Conservation (phyloP, 805 yeast genomes). For the Kockiozyma suomiensis region DNA sequence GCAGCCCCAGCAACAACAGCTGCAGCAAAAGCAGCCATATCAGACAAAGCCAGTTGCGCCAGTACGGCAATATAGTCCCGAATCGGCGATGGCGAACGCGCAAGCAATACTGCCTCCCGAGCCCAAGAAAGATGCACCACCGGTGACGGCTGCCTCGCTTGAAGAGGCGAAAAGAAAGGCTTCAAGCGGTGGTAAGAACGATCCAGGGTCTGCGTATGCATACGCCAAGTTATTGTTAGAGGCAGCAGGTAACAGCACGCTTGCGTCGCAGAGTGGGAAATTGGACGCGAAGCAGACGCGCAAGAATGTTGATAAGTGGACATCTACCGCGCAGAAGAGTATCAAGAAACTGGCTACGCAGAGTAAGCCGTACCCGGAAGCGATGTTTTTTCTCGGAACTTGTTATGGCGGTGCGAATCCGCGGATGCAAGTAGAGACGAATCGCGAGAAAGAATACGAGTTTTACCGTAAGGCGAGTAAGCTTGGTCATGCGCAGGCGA, state of each 20-base stretch:
- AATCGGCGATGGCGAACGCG: conserved; percentile 28
- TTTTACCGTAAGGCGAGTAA: conserved; percentile 62
- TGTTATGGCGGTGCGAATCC: conserved; percentile 59
- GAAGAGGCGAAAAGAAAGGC: conserved; percentile 17
- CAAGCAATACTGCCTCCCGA: conserved; percentile 27
- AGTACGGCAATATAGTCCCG: conserved; percentile 30
- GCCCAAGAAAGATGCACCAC: neutral
- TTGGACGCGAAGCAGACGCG: conserved; percentile 50
- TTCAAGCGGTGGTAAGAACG: conserved; percentile 38
- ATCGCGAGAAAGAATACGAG: conserved; percentile 63
- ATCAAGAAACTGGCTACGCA: conserved; percentile 56
- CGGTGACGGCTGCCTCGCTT: conserved; percentile 14
- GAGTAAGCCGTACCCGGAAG: conserved; percentile 46
- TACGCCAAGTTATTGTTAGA: conserved; percentile 65
- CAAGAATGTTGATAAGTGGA: conserved; percentile 58
- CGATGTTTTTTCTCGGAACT: conserved; percentile 63
- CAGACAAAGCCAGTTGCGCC: conserved; percentile 12
- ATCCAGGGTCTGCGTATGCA: conserved; percentile 57
- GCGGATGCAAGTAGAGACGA: conserved; percentile 52
- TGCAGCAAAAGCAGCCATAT: neutral
- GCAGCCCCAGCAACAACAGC: too few species aligned
- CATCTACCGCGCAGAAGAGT: conserved; percentile 60
- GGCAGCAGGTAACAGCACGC: conserved; percentile 46
- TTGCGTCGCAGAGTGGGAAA: conserved; percentile 46
- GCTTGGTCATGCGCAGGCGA: conserved; percentile 59